Evolutionary conservation across 306 rosid genomes (phyloP).

Genomic region (Amphicarpaea edgeworthii): DNA sequence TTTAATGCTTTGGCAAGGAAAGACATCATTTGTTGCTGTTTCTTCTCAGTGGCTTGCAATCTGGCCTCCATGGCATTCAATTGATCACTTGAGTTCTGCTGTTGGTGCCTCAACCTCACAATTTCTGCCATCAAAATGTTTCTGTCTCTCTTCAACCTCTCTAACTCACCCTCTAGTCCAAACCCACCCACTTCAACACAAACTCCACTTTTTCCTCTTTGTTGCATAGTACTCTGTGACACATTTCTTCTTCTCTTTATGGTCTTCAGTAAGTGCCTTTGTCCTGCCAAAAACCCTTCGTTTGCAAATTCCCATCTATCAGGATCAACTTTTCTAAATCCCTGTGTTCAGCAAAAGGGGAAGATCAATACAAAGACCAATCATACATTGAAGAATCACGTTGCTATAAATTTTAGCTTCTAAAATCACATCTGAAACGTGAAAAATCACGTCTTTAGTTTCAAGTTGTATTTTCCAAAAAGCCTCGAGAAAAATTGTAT

Average conservation of each 20-base stretch:
- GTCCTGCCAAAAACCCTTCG: conserved; percentile 12
- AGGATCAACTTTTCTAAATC: conserved; percentile 14
- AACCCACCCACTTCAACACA: conserved; percentile 70
- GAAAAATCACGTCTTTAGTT: no score
- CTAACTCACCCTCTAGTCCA: conserved; percentile 51
- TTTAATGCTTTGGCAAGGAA: conserved; percentile 73
- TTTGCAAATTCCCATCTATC: conserved; percentile 19
- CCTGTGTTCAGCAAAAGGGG: background rate
- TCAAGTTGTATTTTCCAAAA: no score
- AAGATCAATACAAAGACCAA: background rate
- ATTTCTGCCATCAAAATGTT: conserved; percentile 63
- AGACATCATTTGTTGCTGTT: conserved; percentile 64
- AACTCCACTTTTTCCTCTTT: conserved; percentile 42
- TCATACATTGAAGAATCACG: no score
- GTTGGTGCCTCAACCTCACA: conserved; percentile 68
- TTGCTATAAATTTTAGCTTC: no score
- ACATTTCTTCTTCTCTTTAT: conserved; percentile 15
- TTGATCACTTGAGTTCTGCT: conserved; percentile 58
- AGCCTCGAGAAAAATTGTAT: no score
- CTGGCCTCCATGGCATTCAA: conserved; percentile 63
- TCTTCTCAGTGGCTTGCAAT: conserved; percentile 62
- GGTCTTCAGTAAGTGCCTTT: conserved; percentile 14
- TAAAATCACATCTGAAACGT: no score
- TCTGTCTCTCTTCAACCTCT: conserved; percentile 63
- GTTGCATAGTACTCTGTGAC: background rate